Percentiles rank a stretch among this genome's conserved stretches.
phyloP scores from a whole-genome alignment of 1,139 yeast species.

The Yamadazyma dendronema region DNA sequence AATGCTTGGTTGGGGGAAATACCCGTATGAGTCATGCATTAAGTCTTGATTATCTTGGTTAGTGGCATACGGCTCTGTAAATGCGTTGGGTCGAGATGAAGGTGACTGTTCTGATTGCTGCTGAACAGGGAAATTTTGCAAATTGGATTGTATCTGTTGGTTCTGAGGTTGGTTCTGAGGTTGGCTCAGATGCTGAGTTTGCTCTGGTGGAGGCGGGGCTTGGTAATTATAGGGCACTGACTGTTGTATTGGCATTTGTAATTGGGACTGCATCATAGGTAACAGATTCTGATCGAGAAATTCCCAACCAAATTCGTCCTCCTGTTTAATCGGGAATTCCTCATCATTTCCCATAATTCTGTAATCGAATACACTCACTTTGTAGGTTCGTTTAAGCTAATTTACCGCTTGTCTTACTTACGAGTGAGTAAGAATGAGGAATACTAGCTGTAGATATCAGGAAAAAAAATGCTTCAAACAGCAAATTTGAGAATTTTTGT shows the following conservation, averaged over 20 bases:
- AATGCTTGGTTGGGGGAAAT: too few species aligned
- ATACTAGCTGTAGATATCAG: too few species aligned
- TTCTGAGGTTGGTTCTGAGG: too few species aligned
- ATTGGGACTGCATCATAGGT: background rate
- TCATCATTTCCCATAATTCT: constrained; percentile 5
- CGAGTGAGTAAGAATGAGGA: too few species aligned
- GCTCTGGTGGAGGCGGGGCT: background rate
- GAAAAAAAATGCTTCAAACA: too few species aligned
- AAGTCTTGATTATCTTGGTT: too few species aligned
- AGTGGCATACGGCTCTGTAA: too few species aligned
- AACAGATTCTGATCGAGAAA: constrained; percentile 2
- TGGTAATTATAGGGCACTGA: too few species aligned
- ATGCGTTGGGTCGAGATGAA: background rate
- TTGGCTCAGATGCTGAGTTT: background rate
- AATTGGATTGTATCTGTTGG: background rate
- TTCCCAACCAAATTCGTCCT: constrained; percentile 5
- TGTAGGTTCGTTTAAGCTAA: background rate
- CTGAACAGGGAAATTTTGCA: too few species aligned
- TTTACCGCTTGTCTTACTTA: background rate
- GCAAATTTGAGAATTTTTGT: too few species aligned
- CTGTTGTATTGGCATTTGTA: background rate
- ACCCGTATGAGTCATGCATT: too few species aligned
- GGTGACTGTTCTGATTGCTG: too few species aligned
- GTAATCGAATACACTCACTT: constrained; percentile 4
- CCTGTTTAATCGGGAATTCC: constrained; percentile 3